These are phyloP conservation scores for Capsicum chinense DNA, from an alignment of 257 asterid species.

Conservation along the genomic window DNA sequence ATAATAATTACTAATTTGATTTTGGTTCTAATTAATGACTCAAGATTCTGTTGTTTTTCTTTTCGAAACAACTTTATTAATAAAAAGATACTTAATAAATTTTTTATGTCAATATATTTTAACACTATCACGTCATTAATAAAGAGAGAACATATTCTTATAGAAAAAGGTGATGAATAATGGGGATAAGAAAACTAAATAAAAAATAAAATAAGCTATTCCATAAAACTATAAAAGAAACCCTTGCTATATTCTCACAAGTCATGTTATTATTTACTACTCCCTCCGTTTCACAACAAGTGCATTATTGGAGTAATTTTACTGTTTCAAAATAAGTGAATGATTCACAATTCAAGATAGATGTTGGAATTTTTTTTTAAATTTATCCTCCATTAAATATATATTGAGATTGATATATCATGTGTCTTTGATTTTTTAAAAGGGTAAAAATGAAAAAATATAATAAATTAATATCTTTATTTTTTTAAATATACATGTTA, in stretches of 20 bases:
- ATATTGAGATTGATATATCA: no score
- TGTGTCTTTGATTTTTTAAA: no score
- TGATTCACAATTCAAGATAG: no score
- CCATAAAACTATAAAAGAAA: background rate
- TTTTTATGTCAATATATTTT: background rate
- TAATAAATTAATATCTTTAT: no score
- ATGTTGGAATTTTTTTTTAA: no score
- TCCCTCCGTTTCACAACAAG: no score
- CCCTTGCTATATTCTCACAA: background rate
- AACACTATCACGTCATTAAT: background rate
- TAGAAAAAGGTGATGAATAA: background rate
- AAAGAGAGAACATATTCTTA: slow-evolving; percentile 19
- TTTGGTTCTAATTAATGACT: slow-evolving; percentile 14
- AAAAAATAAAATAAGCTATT: background rate
- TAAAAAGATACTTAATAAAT: background rate
- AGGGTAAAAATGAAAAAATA: no score
- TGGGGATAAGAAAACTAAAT: background rate
- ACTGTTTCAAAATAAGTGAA: no score
- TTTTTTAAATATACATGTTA: no score
- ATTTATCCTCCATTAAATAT: no score
- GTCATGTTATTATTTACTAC: background rate
- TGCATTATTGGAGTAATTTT: no score
- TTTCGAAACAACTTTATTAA: slow-evolving; percentile 7
- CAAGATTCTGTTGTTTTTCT: slow-evolving; percentile 28
- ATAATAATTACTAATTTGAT: background rate